Percentiles rank a stretch among this genome's conserved stretches.
These are phyloP conservation scores for Ogataea pilisensis DNA, from an alignment of 805 yeast species.

Conservation along the genomic window DNA sequence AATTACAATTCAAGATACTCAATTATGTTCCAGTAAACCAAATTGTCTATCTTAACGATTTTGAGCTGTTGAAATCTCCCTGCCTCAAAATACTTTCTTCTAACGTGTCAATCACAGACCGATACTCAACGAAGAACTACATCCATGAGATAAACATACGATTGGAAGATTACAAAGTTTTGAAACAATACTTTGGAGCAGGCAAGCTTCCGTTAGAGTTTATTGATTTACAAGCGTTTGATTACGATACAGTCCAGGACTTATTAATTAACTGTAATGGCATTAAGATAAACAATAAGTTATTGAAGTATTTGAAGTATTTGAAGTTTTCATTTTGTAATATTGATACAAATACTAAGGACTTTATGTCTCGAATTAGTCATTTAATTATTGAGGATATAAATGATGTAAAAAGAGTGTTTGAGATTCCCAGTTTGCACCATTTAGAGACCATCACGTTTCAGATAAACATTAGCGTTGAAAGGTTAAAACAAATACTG, in stretches of 20 bases:
- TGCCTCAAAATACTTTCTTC: not conserved
- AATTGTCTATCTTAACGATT: not conserved
- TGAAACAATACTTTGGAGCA: not conserved
- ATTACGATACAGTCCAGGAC: not conserved
- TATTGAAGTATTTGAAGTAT: not conserved
- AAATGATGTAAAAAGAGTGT: not conserved
- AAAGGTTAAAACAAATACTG: not conserved
- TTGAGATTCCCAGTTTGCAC: not conserved
- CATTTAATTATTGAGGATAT: not conserved
- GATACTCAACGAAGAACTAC: not conserved
- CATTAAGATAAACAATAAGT: not conserved
- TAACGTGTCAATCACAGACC: not conserved
- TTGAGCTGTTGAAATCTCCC: not conserved
- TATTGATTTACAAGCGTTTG: not conserved
- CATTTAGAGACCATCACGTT: not conserved
- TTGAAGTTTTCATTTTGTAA: not conserved
- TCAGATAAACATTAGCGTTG: not conserved
- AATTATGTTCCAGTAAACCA: not conserved
- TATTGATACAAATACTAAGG: not conserved
- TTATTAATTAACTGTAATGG: not conserved
- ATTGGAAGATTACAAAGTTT: not conserved
- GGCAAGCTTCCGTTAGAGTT: not conserved
- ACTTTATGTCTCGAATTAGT: not conserved
- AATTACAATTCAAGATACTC: not conserved
- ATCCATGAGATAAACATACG: not conserved